A percentile compares a stretch with the other conserved stretches of the same genome.
phyloP scores from a whole-genome alignment of 257 asterid species.

The Jacaranda mimosifolia region DNA sequence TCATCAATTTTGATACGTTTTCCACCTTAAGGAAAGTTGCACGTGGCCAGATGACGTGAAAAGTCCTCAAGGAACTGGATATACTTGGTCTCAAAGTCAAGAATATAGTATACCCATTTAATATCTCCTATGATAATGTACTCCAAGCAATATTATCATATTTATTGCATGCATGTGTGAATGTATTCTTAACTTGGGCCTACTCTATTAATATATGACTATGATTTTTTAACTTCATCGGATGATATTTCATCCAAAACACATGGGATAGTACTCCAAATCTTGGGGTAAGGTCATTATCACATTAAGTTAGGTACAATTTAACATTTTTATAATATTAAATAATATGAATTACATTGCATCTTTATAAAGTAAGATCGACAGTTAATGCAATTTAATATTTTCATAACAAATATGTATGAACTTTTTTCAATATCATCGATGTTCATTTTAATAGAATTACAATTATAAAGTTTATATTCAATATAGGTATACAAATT shows the following conservation, averaged over 20 bases:
- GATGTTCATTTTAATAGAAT: no score
- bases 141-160: background rate
- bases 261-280: background rate
- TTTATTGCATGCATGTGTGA: background rate
- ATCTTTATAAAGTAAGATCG: no score
- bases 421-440: no score
- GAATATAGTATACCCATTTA: background rate
- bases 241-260: background rate
- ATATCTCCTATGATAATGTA: no score
- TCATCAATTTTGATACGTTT: background rate
- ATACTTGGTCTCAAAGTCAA: background rate
- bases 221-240: background rate
- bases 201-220: background rate
- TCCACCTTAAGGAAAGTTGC: background rate
- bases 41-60: background rate
- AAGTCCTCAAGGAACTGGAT: background rate
- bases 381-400: no score
- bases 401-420: no score
- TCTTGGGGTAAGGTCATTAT: no score
- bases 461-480: no score
- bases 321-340: no score
- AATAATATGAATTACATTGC: no score
- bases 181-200: background rate
- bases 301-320: no score
- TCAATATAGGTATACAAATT: no score